phyloP scores from a whole-genome alignment of 202 grass and related monocot genomes.

The Hordeum pubiflorum region DNA sequence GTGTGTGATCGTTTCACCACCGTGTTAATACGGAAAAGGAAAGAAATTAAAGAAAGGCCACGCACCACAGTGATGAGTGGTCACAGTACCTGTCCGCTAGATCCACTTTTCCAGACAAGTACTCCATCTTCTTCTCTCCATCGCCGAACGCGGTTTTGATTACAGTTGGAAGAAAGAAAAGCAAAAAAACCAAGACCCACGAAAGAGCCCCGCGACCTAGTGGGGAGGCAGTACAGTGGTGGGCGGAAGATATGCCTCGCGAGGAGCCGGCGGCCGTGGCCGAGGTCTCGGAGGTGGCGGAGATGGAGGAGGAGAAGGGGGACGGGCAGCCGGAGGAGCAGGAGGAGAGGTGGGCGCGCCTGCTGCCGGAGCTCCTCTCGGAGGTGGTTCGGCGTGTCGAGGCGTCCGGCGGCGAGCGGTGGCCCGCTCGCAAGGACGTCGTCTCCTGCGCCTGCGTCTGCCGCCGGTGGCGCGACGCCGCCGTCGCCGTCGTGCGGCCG shows the following conservation, averaged over 20 bases:
- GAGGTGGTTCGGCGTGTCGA: constrained; percentile 72
- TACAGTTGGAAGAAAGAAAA: neutral
- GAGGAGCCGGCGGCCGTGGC: neutral
- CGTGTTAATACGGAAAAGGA: too few species aligned
- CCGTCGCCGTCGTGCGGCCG: constrained; percentile 45
- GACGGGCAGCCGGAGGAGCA: constrained; percentile 29
- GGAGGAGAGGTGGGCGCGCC: constrained; percentile 53
- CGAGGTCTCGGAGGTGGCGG: neutral
- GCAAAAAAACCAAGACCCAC: neutral
- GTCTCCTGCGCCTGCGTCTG: constrained; percentile 78
- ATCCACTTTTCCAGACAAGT: constrained; percentile 14
- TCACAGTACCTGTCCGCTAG: neutral
- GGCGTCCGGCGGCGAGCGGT: constrained; percentile 54
- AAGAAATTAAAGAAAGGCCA: too few species aligned
- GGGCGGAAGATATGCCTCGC: constrained; percentile 32
- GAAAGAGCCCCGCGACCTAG: constrained; percentile 25
- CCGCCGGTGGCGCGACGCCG: constrained; percentile 54
- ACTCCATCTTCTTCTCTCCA: neutral
- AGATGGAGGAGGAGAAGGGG: constrained; percentile 7
- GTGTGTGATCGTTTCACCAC: too few species aligned
- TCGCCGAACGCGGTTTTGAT: constrained; percentile 32
- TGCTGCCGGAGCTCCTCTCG: constrained; percentile 66
- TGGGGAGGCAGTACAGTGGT: constrained; percentile 28
- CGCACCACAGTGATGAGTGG: neutral
- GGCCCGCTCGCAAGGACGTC: constrained; percentile 70